Percentiles rank a stretch among this genome's conserved stretches.
Conservation (phyloP, 257 asterid genomes). For the Forsythia viridissima region DNA sequence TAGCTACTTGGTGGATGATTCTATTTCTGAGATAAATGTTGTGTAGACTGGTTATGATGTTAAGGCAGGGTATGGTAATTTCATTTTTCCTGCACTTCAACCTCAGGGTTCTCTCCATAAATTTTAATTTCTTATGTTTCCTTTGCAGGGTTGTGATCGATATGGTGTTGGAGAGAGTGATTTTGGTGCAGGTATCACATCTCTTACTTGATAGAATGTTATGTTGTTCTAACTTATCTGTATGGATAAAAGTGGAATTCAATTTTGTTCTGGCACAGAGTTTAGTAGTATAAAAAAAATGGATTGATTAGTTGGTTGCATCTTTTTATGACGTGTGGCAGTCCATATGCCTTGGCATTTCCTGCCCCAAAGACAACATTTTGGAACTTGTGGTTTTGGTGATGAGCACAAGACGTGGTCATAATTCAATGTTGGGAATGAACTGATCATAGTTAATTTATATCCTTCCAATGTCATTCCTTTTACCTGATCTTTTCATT, state of each 20-base stretch:
- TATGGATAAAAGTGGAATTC: background rate
- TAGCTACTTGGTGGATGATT: conserved; percentile 9
- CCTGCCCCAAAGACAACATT: background rate
- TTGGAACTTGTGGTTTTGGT: background rate
- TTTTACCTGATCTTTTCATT: background rate
- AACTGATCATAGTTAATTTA: conserved; percentile 6
- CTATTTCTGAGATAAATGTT: conserved; percentile 12
- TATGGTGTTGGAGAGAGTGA: conserved; percentile 61
- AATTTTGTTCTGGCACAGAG: conserved; percentile 8
- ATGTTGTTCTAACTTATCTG: conserved; percentile 17
- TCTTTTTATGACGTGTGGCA: background rate
- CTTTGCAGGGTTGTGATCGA: conserved; percentile 77
- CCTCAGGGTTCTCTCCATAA: background rate
- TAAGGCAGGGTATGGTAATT: conserved; percentile 2
- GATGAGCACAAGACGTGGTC: background rate
- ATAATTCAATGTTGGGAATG: conserved; percentile 11
- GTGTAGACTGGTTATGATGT: conserved; percentile 8
- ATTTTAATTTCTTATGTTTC: conserved; percentile 9
- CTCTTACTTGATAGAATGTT: conserved; percentile 18
- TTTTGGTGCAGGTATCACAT: conserved; percentile 65
- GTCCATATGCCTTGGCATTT: conserved; percentile 2
- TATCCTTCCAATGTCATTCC: conserved; percentile 8
- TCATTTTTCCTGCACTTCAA: background rate
- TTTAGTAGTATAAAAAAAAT: conserved; percentile 15
- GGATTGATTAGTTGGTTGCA: conserved; percentile 20